Evolutionary conservation across 352 stramenopile species (phyloP).

Genomic region (Phytopythium chamaehyphon): DNA sequence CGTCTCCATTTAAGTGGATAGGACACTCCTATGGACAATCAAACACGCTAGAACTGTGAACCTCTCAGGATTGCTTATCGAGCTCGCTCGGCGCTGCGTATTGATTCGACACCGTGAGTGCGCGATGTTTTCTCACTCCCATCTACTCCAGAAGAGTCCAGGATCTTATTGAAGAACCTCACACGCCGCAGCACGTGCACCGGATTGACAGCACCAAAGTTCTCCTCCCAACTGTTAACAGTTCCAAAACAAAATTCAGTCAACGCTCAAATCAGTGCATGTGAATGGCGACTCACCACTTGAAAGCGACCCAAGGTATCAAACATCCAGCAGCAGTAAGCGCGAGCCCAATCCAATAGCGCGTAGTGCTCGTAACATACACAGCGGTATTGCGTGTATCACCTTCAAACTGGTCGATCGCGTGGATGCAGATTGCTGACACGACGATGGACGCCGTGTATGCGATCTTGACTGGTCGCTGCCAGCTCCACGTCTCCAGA

Average conservation of each 20-base stretch:
- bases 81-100: neutral
- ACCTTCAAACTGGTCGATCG: constrained; percentile 52
- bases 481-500: constrained; percentile 81
- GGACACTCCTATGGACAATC: too few relatives aligned
- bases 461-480: constrained; percentile 26
- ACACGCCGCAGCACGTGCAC: constrained; percentile 72
- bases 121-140: neutral
- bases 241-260: neutral
- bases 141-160: constrained; percentile 43
- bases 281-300: constrained; percentile 35
- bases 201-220: constrained; percentile 66
- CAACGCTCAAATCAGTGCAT: neutral
- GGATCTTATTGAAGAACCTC: constrained; percentile 71
- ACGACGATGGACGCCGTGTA: constrained; percentile 50
- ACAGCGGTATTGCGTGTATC: constrained; percentile 46
- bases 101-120: neutral
- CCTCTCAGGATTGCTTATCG: neutral
- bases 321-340: constrained; percentile 40
- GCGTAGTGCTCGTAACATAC: constrained; percentile 19
- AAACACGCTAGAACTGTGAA: constrained; percentile 6
- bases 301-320: constrained; percentile 55
- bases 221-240: constrained; percentile 56
- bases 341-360: constrained; percentile 63
- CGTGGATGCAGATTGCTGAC: constrained; percentile 40
- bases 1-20: neutral